Percentiles rank a stretch among this genome's conserved stretches.
Evolutionary conservation across 208 protist genomes (phyloP).

Genomic region (Trypanosoma scelopori): DNA sequence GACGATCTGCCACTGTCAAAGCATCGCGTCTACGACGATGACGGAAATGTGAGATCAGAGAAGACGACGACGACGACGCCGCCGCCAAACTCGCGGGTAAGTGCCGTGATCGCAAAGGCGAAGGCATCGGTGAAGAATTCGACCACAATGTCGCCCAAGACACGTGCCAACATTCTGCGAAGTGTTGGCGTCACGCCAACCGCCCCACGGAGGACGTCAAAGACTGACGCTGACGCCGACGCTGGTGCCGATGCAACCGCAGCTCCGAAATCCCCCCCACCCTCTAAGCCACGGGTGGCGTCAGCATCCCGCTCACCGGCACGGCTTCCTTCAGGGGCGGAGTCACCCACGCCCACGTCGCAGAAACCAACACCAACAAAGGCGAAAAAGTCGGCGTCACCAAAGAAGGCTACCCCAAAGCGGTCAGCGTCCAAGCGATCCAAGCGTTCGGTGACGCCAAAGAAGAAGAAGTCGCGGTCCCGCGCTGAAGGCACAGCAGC

Average conservation of each 20-base stretch:
- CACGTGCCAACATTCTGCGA: conserved; percentile 9
- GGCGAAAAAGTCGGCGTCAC: background rate
- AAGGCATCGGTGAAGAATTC: conserved; percentile 27
- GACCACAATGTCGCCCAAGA: conserved; percentile 32
- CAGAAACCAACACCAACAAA: background rate
- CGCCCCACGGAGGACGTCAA: background rate
- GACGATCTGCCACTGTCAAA: conserved; percentile 78
- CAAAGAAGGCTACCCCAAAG: conserved; percentile 29
- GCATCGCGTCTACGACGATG: conserved; percentile 84
- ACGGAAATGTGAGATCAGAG: conserved; percentile 50
- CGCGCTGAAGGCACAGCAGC: background rate
- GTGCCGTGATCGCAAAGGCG: conserved; percentile 1
- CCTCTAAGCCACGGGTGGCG: background rate
- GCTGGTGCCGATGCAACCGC: background rate
- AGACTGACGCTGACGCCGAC: background rate
- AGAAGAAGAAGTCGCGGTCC: conserved; percentile 5
- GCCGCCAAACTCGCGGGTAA: conserved; percentile 1
- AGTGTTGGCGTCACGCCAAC: conserved; percentile 21
- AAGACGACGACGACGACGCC: conserved; percentile 2
- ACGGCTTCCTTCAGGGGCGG: conserved; percentile 7
- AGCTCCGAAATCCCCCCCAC: conserved; percentile 1
- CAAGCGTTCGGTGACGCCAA: conserved; percentile 10
- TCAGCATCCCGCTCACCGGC: conserved; percentile 7
- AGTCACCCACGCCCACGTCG: conserved; percentile 19
- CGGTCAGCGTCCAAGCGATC: conserved; percentile 3